phyloP scores from a whole-genome alignment of 192 early-diverging fungal species.

The Gamsiella multidivaricata region DNA sequence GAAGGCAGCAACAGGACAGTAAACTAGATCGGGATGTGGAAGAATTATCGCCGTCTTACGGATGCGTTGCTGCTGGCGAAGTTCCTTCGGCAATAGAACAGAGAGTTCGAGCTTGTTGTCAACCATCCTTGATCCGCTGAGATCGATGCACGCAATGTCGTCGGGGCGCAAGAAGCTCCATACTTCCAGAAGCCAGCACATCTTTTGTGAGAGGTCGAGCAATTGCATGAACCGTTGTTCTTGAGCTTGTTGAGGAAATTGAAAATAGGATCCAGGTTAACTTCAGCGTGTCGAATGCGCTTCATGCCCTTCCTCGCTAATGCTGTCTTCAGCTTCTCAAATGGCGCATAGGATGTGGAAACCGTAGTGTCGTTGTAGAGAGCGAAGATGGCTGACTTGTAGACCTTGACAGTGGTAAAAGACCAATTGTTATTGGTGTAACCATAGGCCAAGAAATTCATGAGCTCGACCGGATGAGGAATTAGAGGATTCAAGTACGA shows the following conservation, averaged over 20 bases:
- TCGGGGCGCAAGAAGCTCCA: slow-evolving; percentile 23
- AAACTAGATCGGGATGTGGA: not conserved
- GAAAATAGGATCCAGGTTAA: slow-evolving; percentile 8
- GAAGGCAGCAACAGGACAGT: slow-evolving; percentile 11
- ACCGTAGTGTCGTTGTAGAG: slow-evolving; percentile 11
- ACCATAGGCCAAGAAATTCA: slow-evolving; percentile 20
- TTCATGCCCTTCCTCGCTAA: slow-evolving; percentile 13
- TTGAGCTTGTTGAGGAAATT: slow-evolving; percentile 1
- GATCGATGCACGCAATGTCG: slow-evolving; percentile 2
- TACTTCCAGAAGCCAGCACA: slow-evolving; percentile 9
- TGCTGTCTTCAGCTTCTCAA: slow-evolving; percentile 8
- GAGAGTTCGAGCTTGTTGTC: slow-evolving; percentile 6
- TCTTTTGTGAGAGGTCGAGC: not conserved
- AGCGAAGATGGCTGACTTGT: slow-evolving; percentile 18
- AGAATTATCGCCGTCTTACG: slow-evolving; percentile 7
- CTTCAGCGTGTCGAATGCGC: slow-evolving; percentile 8
- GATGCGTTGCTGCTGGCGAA: not conserved
- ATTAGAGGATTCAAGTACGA: not conserved
- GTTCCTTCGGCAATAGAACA: slow-evolving; percentile 11
- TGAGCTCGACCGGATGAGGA: slow-evolving; percentile 9
- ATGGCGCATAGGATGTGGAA: slow-evolving; percentile 5
- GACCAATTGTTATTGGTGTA: not conserved
- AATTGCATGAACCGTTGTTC: not conserved
- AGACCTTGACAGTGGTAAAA: not conserved
- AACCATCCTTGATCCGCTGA: not conserved